Evolutionary conservation across 2,329 filamentous ascomycete species (phyloP), one percentile per base, ranked within the genome.

Genomic region (Fusarium brachygibbosum): DNA sequence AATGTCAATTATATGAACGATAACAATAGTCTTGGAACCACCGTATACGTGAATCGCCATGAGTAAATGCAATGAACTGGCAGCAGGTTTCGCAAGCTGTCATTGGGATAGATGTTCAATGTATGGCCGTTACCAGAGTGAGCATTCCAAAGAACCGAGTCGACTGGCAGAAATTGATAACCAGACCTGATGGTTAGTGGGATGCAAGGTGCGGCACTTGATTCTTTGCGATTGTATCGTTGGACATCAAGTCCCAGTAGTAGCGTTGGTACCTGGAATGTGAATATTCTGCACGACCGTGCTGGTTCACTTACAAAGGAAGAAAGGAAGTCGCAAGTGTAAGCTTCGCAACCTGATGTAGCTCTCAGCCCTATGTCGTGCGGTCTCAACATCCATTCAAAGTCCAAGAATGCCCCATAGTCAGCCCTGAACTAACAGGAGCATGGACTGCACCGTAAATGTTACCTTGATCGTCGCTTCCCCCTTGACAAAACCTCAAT

Each of bases 1-100:
- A 65, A 68, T 59, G 62, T 8, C 57, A 56, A 69, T n/a, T 42
- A 67, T 44, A 38, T 55, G 45, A 63, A 45, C 25, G 34, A 50
- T 12, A 19, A 37, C 9, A 12, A 12, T 12, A 29, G 25, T 12
- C 32, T 21, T 29, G 23, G 21, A 16, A 17, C 17, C 6, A n/a
- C 14, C 16, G 48, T 51, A 11, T 19, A 28, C 19, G 23, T 38
- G 48, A 38, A 10, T 8, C 9, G 12, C 13, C 29, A 16, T 21
- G n/a, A 23, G 23, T 19, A 10, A 28, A 28, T 29, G 3, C 9
- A 29, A 29, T n/a, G n/a, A n/a, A n/a, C n/a, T n/a, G n/a, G n/a
- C n/a, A n/a, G n/a, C n/a, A n/a, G n/a, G n/a, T n/a, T n/a, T n/a
- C n/a, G n/a, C 13, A 38, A 38, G 4, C n/a, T 17, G 6, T 10